Base-by-base conservation (phyloP, 306 rosid species). In the Dryas alaskensis region DNA sequence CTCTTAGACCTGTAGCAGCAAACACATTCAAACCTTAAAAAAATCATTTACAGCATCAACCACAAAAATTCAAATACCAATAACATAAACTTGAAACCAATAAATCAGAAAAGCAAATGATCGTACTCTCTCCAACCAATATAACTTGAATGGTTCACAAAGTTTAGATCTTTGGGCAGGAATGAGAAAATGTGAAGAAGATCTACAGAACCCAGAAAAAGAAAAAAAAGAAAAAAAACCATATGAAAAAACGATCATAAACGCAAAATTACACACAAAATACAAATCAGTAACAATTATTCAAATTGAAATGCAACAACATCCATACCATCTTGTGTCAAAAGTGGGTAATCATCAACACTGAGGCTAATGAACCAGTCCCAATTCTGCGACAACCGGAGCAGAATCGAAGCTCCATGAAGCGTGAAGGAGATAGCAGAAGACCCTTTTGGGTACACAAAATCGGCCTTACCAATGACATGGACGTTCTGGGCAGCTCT, bases 101-200 rank as follows among this genome's bases (percentile, higher is more conserved):
- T 4, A 55, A 60, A 79, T 69, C 48, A 50, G 47, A 61, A 71
- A 63, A 43, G 22, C 43, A 58, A 47, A n/a, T 40, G 22, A 10
- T 42, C 98, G 68, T 90, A 94, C 99, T 94, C 97, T 89, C 81
- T 92, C 97, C 97, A 92, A 25, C 99, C 97, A 82, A 94, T 88
- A 80, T 94, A 92, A 72, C 93, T 92, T 53, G 99, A 94, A 80
- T 94, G 99, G 44, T 89, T 87, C 64, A 88, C 89, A 84, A 94
- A 94, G 84, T 94, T 94, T 73, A 94, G 75, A 72, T 90, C 89
- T 80, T 90, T 92, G 9, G 97, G 97, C 84, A 94, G 70, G 82
- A 83, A 94, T 5, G 99, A 92, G 84, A 94, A 72, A 65, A 94
- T 92, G 81, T 94, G 99, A 67, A 92, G 97, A 81, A 94, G 90